phyloP scores from a whole-genome alignment of 2,329 filamentous ascomycete genomes.

The Alternaria gaisen region DNA sequence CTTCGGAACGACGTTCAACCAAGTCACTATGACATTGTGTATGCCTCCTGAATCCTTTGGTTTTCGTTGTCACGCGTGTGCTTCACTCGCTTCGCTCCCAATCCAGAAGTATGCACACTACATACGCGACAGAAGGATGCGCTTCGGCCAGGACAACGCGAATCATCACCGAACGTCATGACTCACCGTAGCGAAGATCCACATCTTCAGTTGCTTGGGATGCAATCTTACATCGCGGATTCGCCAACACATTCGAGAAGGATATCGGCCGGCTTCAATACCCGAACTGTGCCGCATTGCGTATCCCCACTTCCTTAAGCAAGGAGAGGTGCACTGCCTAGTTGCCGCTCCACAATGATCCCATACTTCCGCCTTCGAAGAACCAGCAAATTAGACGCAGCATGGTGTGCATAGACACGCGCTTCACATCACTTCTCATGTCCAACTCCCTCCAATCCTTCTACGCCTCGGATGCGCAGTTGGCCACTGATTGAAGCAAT shows the following conservation, averaged over 20 bases:
- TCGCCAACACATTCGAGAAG: not conserved
- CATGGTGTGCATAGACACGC: not conserved
- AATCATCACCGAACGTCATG: not conserved
- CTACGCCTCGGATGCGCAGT: not conserved
- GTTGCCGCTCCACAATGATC: not conserved
- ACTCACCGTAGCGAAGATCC: not conserved
- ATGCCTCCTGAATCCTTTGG: not conserved
- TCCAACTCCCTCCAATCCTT: not conserved
- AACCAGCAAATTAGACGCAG: not conserved
- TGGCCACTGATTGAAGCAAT: not conserved
- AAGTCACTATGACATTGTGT: not conserved
- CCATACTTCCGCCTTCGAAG: not conserved
- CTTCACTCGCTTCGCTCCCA: not conserved
- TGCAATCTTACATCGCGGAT: not conserved
- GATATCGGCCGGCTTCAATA: conserved; percentile 1
- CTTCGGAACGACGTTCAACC: not conserved
- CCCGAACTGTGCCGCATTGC: conserved; percentile 8
- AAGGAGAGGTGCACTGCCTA: conserved; percentile 8
- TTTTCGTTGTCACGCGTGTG: not conserved
- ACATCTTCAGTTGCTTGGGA: not conserved
- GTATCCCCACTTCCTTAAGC: conserved; percentile 1
- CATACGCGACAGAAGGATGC: not conserved
- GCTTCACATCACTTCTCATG: not conserved
- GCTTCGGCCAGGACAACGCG: not conserved
- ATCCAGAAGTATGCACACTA: not conserved